Base-by-base conservation (phyloP, 768 basidiomycete genomes). In the Polyporus arcularius region DNA sequence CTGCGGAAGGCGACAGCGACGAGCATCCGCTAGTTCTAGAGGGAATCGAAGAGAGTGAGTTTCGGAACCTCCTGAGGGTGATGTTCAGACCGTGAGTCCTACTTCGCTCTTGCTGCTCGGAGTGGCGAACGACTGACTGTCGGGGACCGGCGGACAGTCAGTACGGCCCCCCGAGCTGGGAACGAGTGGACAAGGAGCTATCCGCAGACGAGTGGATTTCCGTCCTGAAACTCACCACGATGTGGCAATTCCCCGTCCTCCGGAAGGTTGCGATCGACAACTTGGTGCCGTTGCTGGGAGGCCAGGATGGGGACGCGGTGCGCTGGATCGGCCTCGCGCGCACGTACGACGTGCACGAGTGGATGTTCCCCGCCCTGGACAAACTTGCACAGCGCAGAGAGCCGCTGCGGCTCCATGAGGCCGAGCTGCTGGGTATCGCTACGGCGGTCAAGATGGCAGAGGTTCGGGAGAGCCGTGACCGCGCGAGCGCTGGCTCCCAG, bases 341-440 rank as follows among this genome's bases (percentile, higher is more conserved):
- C 6, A 60, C 60, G 42, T 68, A 60, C 55, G 60, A 58, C 21
- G 64, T 67, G 6, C 18, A 47, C 16, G 56, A 67, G 16, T 70
- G 69, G 69, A 48, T 68, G 26, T 55, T 58, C 31, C 66, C 63
- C 2, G 62, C 67, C 0, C 56, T 65, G 16, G 26, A 57, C 31
- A 55, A 54, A 15, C 39, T 64, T 3, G 55, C 55, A 7, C 40
- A 31, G 49, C 43, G 62, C 2, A 11, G 38, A 8, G 9, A 47
- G 55, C n/a, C 62, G 18, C 32, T 59, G 18, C 43, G 47, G 42
- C 2, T 56, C n/a, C 28, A 47, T 12, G 62, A 64, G 15, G 58
- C 49, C 21, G 58, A 60, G n/a, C 18, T 16, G 30, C 49, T 64
- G 3, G 62, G 62, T 4, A 42, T 59, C n/a, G 50, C 39, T 3